Evolutionary conservation across 2,329 filamentous ascomycete genomes (phyloP).

Genomic region (Thermoascus crustaceus): DNA sequence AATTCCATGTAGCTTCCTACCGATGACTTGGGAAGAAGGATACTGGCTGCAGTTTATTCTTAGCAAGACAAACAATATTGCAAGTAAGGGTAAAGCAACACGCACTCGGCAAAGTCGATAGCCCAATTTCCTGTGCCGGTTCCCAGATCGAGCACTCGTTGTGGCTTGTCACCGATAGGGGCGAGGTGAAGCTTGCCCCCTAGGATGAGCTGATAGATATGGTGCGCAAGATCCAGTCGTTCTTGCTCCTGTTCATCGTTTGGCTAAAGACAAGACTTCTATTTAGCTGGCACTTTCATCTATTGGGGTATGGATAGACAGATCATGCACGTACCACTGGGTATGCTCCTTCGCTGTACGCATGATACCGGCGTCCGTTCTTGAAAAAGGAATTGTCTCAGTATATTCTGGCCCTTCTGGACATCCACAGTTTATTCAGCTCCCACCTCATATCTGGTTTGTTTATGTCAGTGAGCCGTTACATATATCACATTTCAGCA

Average conservation of each 20-base stretch:
- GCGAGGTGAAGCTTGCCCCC: conserved; percentile 11
- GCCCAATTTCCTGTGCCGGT: conserved; percentile 29
- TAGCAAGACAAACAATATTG: not conserved
- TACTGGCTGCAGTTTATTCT: conserved; percentile 10
- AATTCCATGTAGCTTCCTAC: conserved; percentile 5
- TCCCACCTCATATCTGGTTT: not conserved
- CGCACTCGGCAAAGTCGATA: conserved; percentile 28
- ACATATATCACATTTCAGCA: no score
- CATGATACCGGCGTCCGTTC: conserved; percentile 1
- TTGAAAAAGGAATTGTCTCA: no score
- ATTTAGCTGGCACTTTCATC: no score
- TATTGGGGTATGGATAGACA: conserved; percentile 2
- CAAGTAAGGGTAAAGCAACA: not conserved
- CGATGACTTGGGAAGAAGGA: conserved; percentile 17
- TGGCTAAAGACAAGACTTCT: conserved; percentile 4
- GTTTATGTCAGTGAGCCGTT: not conserved
- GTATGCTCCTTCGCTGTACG: conserved; percentile 2
- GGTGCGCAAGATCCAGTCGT: conserved; percentile 11
- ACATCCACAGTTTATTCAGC: not conserved
- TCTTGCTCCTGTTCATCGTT: conserved; percentile 12
- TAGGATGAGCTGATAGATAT: conserved; percentile 9
- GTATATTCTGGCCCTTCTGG: not conserved
- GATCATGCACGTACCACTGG: conserved; percentile 1
- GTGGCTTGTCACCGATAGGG: conserved; percentile 8
- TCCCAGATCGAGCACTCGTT: conserved; percentile 13